Base-by-base conservation (phyloP, 106 monocot genomes). In the Agapanthus africanus region DNA sequence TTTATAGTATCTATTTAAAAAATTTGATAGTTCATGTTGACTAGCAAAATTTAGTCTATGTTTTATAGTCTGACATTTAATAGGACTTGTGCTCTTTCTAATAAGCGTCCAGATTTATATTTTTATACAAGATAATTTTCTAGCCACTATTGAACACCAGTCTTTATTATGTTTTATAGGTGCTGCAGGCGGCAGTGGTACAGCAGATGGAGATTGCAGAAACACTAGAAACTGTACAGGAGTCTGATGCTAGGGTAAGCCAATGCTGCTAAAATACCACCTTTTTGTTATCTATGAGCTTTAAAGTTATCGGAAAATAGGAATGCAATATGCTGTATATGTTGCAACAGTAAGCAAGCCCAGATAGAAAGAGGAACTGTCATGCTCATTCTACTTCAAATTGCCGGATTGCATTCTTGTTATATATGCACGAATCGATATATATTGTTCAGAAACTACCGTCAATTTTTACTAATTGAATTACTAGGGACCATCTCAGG, bases 171-270 rank as follows among this genome's bases (percentile, higher is more conserved):
- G 32, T 41, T 23, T 69, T 26, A 65, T 32, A 93, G 92, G 80
- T 83, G n/a, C 66, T 93, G 56, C 85, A 88, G 0, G 83, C 88
- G 8, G 81, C 85, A 23, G 70, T 83, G 13, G 68, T 85, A 59
- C 71, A 82, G 74, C 92, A 93, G 73, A 22, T 85, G 37, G 88
- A 93, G 73, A 82, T 93, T 56, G 50, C 54, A 22, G 79, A 85
- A 23, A 76, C 92, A 23, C 36, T 93, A 60, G 80, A 81, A 64
- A 69, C 77, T 59, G 74, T 75, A 63, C 78, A 79, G 41, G 82
- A 80, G 26, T 69, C 76, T 0, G 85, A 79, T 16, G 6, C 51
- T 38, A 57, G 69, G 76, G 91, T 91, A 79, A 76, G 52, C 18
- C 39, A 59, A 30, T 59, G n/a, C 60, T 26, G 60, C 41, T 14